Evolutionary conservation across 2,329 filamentous ascomycete species (phyloP).

Genomic region (Aspergillus vadensis): DNA sequence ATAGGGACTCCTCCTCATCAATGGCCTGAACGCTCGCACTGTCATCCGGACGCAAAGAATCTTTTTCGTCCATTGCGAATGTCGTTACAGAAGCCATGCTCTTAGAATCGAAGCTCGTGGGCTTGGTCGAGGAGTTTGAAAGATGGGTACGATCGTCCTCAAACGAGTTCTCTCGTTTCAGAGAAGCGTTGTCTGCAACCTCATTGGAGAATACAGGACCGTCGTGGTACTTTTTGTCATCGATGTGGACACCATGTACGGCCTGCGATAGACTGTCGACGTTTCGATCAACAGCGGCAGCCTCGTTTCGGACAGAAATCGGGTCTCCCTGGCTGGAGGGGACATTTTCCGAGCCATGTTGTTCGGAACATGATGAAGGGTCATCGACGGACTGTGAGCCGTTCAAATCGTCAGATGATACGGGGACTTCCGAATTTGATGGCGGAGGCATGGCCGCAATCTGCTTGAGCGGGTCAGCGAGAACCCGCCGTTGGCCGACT

Average conservation of each 20-base stretch:
- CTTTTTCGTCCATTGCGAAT: conserved; percentile 95
- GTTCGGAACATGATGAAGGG: conserved; percentile 21
- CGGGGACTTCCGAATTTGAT: conserved; percentile 28
- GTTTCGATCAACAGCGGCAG: conserved; percentile 24
- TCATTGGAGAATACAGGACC: conserved; percentile 31
- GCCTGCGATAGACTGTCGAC: conserved; percentile 36
- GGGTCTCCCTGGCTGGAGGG: conserved; percentile 23
- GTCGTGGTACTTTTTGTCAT: conserved; percentile 29
- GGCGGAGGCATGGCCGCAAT: conserved; percentile 48
- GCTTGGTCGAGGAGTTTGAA: conserved; percentile 71
- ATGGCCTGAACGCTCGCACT: conserved; percentile 89
- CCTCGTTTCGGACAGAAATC: conserved; percentile 20
- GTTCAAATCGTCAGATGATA: conserved; percentile 31
- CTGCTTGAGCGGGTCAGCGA: conserved; percentile 25
- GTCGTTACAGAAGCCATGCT: conserved; percentile 92
- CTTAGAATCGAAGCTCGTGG: conserved; percentile 87
- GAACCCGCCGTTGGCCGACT: not conserved
- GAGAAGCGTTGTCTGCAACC: conserved; percentile 29
- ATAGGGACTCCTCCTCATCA: conserved; percentile 86
- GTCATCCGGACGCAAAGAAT: conserved; percentile 90
- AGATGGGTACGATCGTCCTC: conserved; percentile 53
- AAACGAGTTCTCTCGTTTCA: conserved; percentile 42
- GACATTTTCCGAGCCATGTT: conserved; percentile 22
- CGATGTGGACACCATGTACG: conserved; percentile 38
- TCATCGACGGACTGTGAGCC: conserved; percentile 23